Conservation (phyloP, 441 rosid genomes). For the Oxalis stricta region DNA sequence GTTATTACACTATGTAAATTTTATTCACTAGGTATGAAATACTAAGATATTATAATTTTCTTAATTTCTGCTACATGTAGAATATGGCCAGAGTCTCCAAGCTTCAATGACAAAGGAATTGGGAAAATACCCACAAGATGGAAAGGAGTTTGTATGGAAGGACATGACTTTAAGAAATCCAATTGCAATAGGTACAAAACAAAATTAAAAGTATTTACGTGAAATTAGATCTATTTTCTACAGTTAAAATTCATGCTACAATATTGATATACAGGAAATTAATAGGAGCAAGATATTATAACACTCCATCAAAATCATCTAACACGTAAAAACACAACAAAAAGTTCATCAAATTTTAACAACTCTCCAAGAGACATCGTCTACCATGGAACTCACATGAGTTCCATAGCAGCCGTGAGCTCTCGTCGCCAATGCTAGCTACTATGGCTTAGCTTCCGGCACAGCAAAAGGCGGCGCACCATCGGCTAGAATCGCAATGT, state of each 20-base stretch:
- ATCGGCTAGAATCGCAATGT: slow-evolving; percentile 42
- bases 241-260: neutral
- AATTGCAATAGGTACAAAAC: slow-evolving; percentile 74
- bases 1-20: too few species aligned
- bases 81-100: slow-evolving; percentile 77
- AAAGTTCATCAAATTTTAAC: slow-evolving; percentile 2
- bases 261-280: slow-evolving; percentile 51
- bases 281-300: slow-evolving; percentile 72
- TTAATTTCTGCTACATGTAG: slow-evolving; percentile 16
- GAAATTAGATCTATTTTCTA: too few species aligned
- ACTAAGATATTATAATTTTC: too few species aligned
- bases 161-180: slow-evolving; percentile 39
- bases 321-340: slow-evolving; percentile 5
- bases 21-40: too few species aligned
- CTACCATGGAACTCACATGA: slow-evolving; percentile 76
- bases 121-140: slow-evolving; percentile 58
- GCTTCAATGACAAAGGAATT: slow-evolving; percentile 49
- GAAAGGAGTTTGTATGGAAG: slow-evolving; percentile 76
- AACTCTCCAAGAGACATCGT: slow-evolving; percentile 53
- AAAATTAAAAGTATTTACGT: too few species aligned
- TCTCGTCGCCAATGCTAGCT: slow-evolving; percentile 32
- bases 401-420: slow-evolving; percentile 61
- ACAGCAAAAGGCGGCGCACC: slow-evolving; percentile 64
- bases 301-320: neutral
- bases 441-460: slow-evolving; percentile 50